A percentile compares a stretch with the other conserved stretches of the same genome.
Evolutionary conservation across 164 flowering plant species (phyloP).

Genomic region (Vitis amurensis): DNA sequence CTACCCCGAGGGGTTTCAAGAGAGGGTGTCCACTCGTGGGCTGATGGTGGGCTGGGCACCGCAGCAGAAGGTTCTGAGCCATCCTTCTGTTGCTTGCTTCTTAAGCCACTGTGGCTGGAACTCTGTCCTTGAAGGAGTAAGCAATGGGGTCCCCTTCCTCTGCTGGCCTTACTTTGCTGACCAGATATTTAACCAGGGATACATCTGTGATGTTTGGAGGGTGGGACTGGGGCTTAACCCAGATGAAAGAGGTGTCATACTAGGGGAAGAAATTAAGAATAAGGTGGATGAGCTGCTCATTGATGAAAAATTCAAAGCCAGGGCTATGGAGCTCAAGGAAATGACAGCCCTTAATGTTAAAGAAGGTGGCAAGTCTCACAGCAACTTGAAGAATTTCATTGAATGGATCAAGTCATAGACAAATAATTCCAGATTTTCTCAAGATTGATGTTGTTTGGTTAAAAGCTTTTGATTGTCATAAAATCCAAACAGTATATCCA

Average conservation of each 20-base stretch:
- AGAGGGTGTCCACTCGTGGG: conserved; percentile 29
- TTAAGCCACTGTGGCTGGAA: conserved; percentile 72
- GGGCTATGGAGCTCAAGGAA: conserved; percentile 34
- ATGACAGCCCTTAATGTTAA: conserved; percentile 10
- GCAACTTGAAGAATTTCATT: conserved; percentile 14
- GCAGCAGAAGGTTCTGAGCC: conserved; percentile 42
- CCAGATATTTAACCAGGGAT: conserved; percentile 41
- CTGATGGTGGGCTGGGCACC: conserved; percentile 76
- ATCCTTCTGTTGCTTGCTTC: conserved; percentile 58
- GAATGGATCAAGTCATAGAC: conserved; percentile 20
- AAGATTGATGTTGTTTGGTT: no score
- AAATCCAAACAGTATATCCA: no score
- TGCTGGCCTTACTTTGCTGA: conserved; percentile 65
- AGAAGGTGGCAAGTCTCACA: conserved; percentile 32
- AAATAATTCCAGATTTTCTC: background rate
- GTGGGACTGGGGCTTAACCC: conserved; percentile 32
- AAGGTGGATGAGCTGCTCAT: conserved; percentile 31
- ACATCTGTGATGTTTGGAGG: conserved; percentile 51
- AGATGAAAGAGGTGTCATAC: conserved; percentile 29
- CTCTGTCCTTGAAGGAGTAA: conserved; percentile 50
- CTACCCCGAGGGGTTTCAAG: conserved; percentile 39
- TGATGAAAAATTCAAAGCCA: conserved; percentile 22
- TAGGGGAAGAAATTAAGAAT: conserved; percentile 25
- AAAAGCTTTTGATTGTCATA: no score
- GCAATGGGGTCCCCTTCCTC: conserved; percentile 50